Evolutionary conservation across 2,329 filamentous ascomycete genomes (phyloP), one percentile per base, ranked within the genome.

Genomic region (Exophiala xenobiotica): DNA sequence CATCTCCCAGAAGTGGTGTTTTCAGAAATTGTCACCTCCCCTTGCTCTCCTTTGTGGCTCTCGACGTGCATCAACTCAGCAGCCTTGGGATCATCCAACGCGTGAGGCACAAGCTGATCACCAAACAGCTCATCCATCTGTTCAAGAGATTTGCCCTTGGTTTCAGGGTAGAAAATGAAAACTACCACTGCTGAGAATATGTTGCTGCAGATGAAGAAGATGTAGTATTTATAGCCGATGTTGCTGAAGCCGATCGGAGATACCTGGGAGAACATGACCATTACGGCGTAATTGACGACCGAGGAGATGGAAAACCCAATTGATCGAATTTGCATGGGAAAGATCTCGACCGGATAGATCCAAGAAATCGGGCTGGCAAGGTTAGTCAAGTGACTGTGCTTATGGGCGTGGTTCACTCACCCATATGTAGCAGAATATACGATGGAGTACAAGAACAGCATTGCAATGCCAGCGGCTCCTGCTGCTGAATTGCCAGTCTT

Each of bases 291-390:
- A 58, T 82, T 82, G 1, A 79, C 79, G 38, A 82, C 71, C 41
- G 74, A 78, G 0, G 79, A 81, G 55, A 82, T 81, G 3, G 79
- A 78, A 40, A 75, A 78, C 2, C 80, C 80, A 18, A 76, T 73
- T 4, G 78, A 78, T 24, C 84, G 80, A 48, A 85, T 86, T 56
- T 81, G 80, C 68, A 86, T 78, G 7, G 84, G 82, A 66, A 83
- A 81, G 53, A 87, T 80, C 65, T 87, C 84, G 12, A 78, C 77
- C 64, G 82, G 82, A 65, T 86, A 86, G 1, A 86, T 42, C 22
- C 22, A 42, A 19, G 27, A 26, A 23, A 49, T 49, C 11, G 46
- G 22, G 14, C 31, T 49, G 24, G 37, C 5, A 39, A 20, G 19
- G 37, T 39, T 11, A 20, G 37, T 20, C 37, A 39, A 20, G 14